Evolutionary conservation across 2,329 filamentous ascomycete species (phyloP), one percentile per base, ranked within the genome.

Genomic region (Dothistroma septosporum): DNA sequence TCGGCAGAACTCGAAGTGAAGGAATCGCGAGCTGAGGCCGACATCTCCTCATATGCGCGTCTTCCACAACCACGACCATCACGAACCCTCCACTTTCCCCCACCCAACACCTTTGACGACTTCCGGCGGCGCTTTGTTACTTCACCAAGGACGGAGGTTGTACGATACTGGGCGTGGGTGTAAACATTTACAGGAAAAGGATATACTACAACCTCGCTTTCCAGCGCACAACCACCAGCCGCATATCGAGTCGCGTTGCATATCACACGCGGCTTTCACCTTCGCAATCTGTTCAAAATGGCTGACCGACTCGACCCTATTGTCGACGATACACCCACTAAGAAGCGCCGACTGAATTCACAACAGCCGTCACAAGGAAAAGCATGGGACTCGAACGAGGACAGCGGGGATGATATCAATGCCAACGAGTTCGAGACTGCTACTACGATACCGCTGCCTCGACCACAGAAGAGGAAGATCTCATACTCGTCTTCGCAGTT

Each of bases 401-500:
- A 81, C 62, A 77, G 73, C 63, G 78, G 76, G 8, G 81, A 82
- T 60, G 78, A 80, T 9, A 68, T 81, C 47, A 80, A 82, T 58
- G 79, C 82, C 48, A 76, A 81, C 58, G 76, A 75, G 48, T 72
- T 79, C 68, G 78, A 83, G 61, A 83, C 80, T 11, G 70, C 82
- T 79, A 73, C 67, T 68, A 66, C 62, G 9, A 59, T 66, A 55
- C 69, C 59, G 66, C 69, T 67, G 68, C 72, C 66, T 19, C 68
- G 64, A 53, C 72, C 66, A 19, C 68, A 64, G 54, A 68, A 68
- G 62, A 61, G 63, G 22, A 59, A 64, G 63, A 55, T 67, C 31
- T 62, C 63, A 37, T 62, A 65, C 41, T 64, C 63, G 37, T 50
- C 67, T 2, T 37, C 61, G 24, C 61, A 66, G 32, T 61, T 70